Conservation (phyloP, 1,284 basidiomycete genomes). For the Puccinia horiana region DNA sequence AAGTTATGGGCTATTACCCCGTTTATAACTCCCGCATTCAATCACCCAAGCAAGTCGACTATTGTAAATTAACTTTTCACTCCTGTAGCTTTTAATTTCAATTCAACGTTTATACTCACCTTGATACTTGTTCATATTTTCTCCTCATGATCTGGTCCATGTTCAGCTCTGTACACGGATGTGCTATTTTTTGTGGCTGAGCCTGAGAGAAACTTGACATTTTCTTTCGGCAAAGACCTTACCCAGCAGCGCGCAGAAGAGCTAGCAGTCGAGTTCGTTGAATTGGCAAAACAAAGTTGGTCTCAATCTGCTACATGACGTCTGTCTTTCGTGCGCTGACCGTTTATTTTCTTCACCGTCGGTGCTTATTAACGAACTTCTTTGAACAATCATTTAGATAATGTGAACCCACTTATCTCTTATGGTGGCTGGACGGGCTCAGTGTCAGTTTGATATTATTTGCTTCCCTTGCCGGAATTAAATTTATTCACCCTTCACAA, state of each 20-base stretch:
- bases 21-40: conserved; percentile 30
- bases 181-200: conserved; percentile 40
- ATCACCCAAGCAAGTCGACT: conserved; percentile 35
- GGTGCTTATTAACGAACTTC: neutral
- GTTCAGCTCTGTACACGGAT: conserved; percentile 33
- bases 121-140: neutral
- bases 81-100: neutral
- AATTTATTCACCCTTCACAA: neutral
- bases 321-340: neutral
- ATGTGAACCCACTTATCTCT: conserved; percentile 24
- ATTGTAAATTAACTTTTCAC: conserved; percentile 15
- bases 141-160: neutral
- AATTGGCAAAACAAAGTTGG: conserved; percentile 26
- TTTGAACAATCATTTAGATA: neutral
- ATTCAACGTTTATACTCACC: neutral
- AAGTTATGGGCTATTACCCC: conserved; percentile 42
- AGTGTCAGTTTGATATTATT: neutral
- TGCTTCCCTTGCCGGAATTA: neutral
- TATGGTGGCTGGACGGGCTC: conserved; percentile 44
- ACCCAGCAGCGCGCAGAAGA: neutral
- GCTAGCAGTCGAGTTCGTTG: conserved; percentile 20
- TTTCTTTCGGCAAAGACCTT: conserved; percentile 13
- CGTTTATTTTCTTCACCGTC: neutral
- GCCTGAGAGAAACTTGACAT: conserved; percentile 18
- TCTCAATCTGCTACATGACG: neutral